phyloP scores from a whole-genome alignment of 2,329 filamentous ascomycete species.

The Teratosphaeria nubilosa region DNA sequence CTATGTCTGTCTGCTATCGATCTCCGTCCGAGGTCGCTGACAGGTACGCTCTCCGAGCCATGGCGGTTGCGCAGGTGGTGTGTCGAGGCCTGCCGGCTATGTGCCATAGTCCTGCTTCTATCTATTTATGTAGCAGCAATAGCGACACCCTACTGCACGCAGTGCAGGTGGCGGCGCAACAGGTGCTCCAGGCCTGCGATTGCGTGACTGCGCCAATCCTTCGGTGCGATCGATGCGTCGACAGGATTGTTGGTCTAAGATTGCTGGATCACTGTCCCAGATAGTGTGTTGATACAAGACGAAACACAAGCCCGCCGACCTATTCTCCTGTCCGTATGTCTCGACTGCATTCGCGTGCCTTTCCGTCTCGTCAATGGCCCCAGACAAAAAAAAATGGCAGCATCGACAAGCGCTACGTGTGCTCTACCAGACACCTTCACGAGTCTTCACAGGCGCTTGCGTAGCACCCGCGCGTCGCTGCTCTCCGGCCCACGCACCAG shows the following conservation, averaged over 20 bases:
- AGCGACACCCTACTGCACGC: not conserved
- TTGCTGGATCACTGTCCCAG: not conserved
- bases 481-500: not conserved
- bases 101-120: constrained; percentile 7
- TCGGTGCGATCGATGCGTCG: not conserved
- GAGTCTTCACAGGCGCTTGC: not conserved
- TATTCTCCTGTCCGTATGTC: not conserved
- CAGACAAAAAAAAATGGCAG: not conserved
- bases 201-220: not conserved
- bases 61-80: constrained; percentile 19
- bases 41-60: constrained; percentile 6
- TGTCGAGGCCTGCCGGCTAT: constrained; percentile 10
- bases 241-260: not conserved
- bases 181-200: not conserved
- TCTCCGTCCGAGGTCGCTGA: constrained; percentile 6
- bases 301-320: not conserved
- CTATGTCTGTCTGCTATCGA: not conserved
- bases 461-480: not conserved
- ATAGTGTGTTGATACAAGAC: not conserved
- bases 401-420: not conserved
- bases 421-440: not conserved
- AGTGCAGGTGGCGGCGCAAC: not conserved
- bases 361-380: not conserved
- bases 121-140: not conserved
- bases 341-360: not conserved